phyloP scores from a whole-genome alignment of 768 basidiomycete genomes.

The Kwoniella sp. region DNA sequence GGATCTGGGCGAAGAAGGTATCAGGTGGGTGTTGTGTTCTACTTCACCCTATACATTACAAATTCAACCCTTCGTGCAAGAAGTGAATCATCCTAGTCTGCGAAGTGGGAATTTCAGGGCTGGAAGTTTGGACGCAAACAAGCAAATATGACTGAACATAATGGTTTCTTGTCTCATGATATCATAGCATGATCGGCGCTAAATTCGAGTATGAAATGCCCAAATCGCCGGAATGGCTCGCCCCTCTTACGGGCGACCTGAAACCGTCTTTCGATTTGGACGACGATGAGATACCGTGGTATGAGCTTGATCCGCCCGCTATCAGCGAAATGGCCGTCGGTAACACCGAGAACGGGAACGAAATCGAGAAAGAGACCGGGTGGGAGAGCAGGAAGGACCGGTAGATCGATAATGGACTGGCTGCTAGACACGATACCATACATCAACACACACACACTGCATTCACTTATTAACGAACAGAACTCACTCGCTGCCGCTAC shows the following conservation, averaged over 20 bases:
- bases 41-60: not conserved
- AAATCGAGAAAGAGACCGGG: no score
- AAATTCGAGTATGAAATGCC: conserved; percentile 16
- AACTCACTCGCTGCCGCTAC: no score
- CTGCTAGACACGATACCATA: not conserved
- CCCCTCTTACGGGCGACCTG: conserved; percentile 10
- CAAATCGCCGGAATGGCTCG: conserved; percentile 18
- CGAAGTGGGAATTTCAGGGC: no score
- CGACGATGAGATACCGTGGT: conserved; percentile 20
- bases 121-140: no score
- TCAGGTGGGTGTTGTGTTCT: conserved; percentile 28
- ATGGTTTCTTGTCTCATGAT: no score
- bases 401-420: not conserved
- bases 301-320: conserved; percentile 13
- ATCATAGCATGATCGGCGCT: conserved; percentile 18
- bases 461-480: no score
- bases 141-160: no score
- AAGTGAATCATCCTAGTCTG: no score
- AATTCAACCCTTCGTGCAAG: not conserved
- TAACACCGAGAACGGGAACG: not conserved
- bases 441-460: no score
- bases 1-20: conserved; percentile 36
- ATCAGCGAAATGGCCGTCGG: not conserved
- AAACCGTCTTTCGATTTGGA: conserved; percentile 13
- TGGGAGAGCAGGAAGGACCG: conserved; percentile 5